Conservation (phyloP, 257 asterid genomes). For the Solanum sparsipilum region DNA sequence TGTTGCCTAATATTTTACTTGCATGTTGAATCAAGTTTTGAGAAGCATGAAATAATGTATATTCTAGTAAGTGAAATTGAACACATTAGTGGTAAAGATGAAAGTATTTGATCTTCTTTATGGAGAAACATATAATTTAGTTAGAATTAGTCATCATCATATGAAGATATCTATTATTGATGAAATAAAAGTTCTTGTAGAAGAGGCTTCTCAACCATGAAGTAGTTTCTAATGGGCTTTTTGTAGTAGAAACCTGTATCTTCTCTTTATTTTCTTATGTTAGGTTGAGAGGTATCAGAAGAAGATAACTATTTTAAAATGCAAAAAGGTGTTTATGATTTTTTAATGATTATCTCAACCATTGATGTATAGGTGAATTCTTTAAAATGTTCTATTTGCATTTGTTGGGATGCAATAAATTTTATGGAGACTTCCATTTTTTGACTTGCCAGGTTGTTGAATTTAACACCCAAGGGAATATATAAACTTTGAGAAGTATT, state of each 20-base stretch:
- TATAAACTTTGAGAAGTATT: no score
- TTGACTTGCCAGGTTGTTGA: no score
- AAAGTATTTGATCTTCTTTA: not conserved
- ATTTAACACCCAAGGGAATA: no score
- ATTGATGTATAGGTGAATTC: not conserved
- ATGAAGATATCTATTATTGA: not conserved
- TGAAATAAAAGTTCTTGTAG: not conserved
- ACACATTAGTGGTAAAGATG: not conserved
- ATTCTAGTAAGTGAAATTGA: not conserved
- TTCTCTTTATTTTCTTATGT: not conserved
- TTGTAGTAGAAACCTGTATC: not conserved
- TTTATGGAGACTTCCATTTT: no score
- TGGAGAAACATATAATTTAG: not conserved
- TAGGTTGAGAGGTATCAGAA: not conserved
- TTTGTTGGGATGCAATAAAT: not conserved
- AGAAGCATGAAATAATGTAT: not conserved
- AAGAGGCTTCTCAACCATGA: not conserved
- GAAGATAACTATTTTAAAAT: not conserved
- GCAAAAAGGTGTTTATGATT: not conserved
- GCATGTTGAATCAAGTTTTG: not conserved
- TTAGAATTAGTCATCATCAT: not conserved
- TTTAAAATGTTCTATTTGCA: not conserved
- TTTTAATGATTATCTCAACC: not conserved
- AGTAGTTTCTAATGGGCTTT: not conserved
- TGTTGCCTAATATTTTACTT: not conserved